A percentile compares a stretch with the other conserved stretches of the same genome.
Evolutionary conservation across 2,329 filamentous ascomycete genomes (phyloP).

Genomic region (Dactylellina parvicollis): DNA sequence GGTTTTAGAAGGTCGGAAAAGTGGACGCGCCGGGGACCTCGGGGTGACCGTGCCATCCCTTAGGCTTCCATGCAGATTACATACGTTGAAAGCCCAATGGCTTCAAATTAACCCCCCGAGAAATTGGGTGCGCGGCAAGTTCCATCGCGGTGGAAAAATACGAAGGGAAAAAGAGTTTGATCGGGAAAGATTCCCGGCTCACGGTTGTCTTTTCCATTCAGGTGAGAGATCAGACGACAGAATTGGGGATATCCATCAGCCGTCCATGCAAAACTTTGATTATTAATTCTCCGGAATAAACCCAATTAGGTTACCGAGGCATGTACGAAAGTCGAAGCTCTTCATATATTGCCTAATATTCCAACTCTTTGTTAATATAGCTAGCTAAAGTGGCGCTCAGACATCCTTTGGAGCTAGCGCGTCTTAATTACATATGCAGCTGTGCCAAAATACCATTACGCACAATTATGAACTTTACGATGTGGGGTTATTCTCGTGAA

Average conservation of each 20-base stretch:
- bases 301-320: background rate
- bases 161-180: background rate
- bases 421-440: no score
- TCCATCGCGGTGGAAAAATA: slow-evolving; percentile 10
- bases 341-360: no score
- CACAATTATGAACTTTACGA: no score
- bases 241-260: no score
- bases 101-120: background rate
- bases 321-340: no score
- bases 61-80: background rate
- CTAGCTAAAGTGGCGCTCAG: no score
- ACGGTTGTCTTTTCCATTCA: background rate
- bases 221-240: background rate
- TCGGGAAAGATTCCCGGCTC: slow-evolving; percentile 27
- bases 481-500: background rate
- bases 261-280: no score
- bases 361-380: no score
- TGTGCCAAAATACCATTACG: no score
- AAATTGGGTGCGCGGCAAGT: slow-evolving; percentile 11
- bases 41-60: background rate
- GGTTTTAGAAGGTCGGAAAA: background rate
- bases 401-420: no score
- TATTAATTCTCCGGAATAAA: slow-evolving; percentile 44
- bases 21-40: background rate
- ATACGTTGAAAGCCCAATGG: background rate